Conservation (phyloP, 2,329 filamentous ascomycete species). For the Trichoderma citrinoviride region DNA sequence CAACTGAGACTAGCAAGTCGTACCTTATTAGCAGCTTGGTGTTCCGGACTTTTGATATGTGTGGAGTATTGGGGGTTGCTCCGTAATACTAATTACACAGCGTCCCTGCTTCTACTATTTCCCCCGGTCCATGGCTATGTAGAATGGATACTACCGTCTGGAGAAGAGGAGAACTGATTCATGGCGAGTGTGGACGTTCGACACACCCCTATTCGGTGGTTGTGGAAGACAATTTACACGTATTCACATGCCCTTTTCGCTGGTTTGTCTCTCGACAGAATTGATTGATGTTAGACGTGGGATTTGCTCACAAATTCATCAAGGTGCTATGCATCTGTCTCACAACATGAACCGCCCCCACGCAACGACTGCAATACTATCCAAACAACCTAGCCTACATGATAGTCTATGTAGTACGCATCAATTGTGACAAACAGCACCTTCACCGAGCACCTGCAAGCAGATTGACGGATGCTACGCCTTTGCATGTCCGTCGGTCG, state of each 20-base stretch:
- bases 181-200: neutral
- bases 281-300: too few species aligned
- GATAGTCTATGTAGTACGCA: too few species aligned
- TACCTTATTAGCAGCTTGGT: too few species aligned
- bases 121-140: neutral
- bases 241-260: too few species aligned
- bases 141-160: neutral
- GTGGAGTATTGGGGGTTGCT: neutral
- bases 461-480: neutral
- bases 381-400: too few species aligned
- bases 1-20: too few species aligned
- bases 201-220: neutral
- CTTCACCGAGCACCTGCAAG: neutral
- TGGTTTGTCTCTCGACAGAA: too few species aligned
- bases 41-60: neutral
- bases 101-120: neutral
- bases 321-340: too few species aligned
- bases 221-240: neutral
- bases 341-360: too few species aligned
- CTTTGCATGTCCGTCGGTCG: neutral
- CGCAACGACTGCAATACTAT: too few species aligned
- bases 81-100: slow-evolving; percentile 10
- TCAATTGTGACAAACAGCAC: too few species aligned
- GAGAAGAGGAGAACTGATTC: neutral
- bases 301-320: too few species aligned